These are phyloP conservation scores for Lindgomyces ingoldianus DNA, from an alignment of 495 filamentous ascomycete species.

Conservation along the genomic window DNA sequence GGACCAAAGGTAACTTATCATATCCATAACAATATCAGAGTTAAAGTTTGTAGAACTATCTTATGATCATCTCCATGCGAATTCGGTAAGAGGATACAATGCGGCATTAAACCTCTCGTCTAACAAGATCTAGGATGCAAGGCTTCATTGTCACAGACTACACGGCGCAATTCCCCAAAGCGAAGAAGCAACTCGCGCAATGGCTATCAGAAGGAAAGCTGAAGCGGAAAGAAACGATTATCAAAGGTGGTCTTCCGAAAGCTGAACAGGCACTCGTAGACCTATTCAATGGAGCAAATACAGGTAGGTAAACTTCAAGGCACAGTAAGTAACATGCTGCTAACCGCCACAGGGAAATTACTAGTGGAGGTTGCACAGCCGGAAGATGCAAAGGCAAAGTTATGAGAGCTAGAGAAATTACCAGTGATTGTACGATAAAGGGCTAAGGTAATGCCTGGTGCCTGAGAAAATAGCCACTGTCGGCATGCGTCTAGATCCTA, in stretches of 20 bases:
- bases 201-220: slow-evolving; percentile 59
- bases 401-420: slow-evolving; percentile 4
- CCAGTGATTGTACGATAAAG: neutral
- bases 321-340: neutral
- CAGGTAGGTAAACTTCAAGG: slow-evolving; percentile 46
- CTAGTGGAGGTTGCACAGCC: slow-evolving; percentile 34
- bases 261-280: slow-evolving; percentile 54
- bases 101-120: too few species aligned
- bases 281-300: slow-evolving; percentile 54
- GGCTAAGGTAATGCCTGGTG: too few species aligned
- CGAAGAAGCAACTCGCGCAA: slow-evolving; percentile 50
- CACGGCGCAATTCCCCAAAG: slow-evolving; percentile 49
- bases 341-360: slow-evolving; percentile 30
- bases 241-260: slow-evolving; percentile 54
- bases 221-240: slow-evolving; percentile 58
- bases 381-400: slow-evolving; percentile 26
- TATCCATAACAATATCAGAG: neutral
- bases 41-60: slow-evolving; percentile 44
- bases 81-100: slow-evolving; percentile 44
- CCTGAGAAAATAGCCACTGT: too few species aligned
- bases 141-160: slow-evolving; percentile 61
- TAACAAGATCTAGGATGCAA: slow-evolving; percentile 53
- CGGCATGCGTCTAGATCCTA: too few species aligned
- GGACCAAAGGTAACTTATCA: slow-evolving; percentile 41
- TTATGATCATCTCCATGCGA: slow-evolving; percentile 52